Evolutionary conservation across 306 rosid genomes (phyloP).

Genomic region (Adenanthera pavonina): DNA sequence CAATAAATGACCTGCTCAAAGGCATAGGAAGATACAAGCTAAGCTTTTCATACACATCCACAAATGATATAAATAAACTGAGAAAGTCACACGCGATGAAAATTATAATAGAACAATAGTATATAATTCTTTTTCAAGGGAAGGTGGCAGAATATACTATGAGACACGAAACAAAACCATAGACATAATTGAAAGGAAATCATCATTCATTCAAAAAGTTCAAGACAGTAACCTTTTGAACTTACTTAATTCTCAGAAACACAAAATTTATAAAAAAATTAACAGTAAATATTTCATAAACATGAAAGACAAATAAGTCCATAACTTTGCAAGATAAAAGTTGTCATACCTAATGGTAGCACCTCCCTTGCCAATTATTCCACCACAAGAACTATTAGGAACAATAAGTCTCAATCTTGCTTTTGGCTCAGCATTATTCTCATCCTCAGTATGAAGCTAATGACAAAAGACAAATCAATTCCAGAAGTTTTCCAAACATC

Average conservation of each 20-base stretch:
- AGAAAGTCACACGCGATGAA: conserved; percentile 32
- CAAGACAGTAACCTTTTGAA: conserved; percentile 12
- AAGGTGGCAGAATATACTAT: neutral
- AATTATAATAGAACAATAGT: conserved; percentile 24
- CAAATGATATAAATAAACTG: conserved; percentile 24
- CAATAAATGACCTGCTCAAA: conserved; percentile 85
- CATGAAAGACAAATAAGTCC: conserved; percentile 33
- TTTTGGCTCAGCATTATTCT: conserved; percentile 77
- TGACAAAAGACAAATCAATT: conserved; percentile 32
- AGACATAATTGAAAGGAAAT: neutral
- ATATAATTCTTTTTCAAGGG: neutral
- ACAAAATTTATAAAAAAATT: neutral
- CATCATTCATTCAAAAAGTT: neutral
- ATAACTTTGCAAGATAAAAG: conserved; percentile 30
- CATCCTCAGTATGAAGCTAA: conserved; percentile 85
- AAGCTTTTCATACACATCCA: conserved; percentile 17
- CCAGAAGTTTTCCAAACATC: conserved; percentile 28
- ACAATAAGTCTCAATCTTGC: conserved; percentile 87
- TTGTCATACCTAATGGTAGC: conserved; percentile 84
- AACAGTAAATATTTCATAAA: conserved; percentile 9
- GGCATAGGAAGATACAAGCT: conserved; percentile 38
- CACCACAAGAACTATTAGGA: conserved; percentile 97
- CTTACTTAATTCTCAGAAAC: conserved; percentile 8
- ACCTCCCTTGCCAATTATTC: conserved; percentile 99
- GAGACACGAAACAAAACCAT: conserved; percentile 22